phyloP scores from a whole-genome alignment of 495 filamentous ascomycete species.

The Lophiotrema nucula region DNA sequence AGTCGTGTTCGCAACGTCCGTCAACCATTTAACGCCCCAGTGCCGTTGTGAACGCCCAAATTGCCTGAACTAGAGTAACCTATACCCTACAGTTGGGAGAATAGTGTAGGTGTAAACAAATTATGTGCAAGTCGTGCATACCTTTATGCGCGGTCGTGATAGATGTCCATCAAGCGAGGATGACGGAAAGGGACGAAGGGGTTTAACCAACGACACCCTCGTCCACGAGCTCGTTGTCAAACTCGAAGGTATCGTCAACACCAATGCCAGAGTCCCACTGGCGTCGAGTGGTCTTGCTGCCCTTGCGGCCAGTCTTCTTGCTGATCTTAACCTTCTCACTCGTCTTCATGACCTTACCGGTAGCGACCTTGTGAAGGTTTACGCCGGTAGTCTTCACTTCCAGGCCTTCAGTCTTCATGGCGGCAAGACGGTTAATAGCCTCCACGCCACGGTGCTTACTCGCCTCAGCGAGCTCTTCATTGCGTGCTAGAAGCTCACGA shows the following conservation, averaged over 20 bases:
- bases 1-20: too few species aligned
- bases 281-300: not conserved
- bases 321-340: slow-evolving; percentile 18
- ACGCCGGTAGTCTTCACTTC: slow-evolving; percentile 13
- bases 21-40: too few species aligned
- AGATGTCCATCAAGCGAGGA: too few species aligned
- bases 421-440: slow-evolving; percentile 11
- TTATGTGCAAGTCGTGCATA: too few species aligned
- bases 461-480: slow-evolving; percentile 7
- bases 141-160: too few species aligned
- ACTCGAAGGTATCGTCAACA: not conserved
- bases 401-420: slow-evolving; percentile 29
- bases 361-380: slow-evolving; percentile 15
- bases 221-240: not conserved
- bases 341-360: slow-evolving; percentile 25
- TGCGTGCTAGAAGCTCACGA: not conserved
- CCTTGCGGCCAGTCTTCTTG: slow-evolving; percentile 18
- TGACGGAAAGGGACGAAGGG: too few species aligned
- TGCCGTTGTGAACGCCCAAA: too few species aligned
- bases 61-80: too few species aligned
- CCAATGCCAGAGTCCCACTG: slow-evolving; percentile 22
- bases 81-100: too few species aligned
- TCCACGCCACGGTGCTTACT: slow-evolving; percentile 9
- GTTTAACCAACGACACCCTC: slow-evolving; percentile 5
- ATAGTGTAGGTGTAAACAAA: too few species aligned